Percentiles rank a stretch among this genome's conserved stretches.
phyloP scores from a whole-genome alignment of 352 stramenopile genomes.

The Pythium grandisporangium region DNA sequence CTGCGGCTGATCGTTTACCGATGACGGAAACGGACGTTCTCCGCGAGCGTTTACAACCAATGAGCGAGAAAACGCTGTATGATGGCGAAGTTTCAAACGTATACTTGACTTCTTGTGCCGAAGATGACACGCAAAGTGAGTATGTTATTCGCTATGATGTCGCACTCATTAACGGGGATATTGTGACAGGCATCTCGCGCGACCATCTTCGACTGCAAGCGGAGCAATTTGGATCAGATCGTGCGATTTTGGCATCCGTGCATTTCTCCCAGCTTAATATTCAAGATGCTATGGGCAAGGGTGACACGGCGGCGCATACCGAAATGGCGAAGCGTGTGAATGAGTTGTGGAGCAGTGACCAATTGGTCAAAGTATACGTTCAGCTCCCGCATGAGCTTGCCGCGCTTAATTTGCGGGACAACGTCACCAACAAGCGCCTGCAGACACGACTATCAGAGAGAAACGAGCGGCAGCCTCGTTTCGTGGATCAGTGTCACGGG shows the following conservation, averaged over 20 bases:
- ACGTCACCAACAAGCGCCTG: slow-evolving; percentile 25
- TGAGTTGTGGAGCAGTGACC: slow-evolving; percentile 31
- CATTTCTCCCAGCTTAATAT: slow-evolving; percentile 18
- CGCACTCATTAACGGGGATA: slow-evolving; percentile 25
- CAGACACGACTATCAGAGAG: slow-evolving; percentile 20
- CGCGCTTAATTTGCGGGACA: slow-evolving; percentile 27
- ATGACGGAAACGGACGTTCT: slow-evolving; percentile 18
- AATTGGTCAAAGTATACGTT: slow-evolving; percentile 42
- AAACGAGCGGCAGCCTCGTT: slow-evolving; percentile 26
- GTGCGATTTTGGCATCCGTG: slow-evolving; percentile 22
- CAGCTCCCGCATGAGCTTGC: slow-evolving; percentile 20
- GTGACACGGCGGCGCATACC: slow-evolving; percentile 1
- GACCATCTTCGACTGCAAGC: slow-evolving; percentile 24
- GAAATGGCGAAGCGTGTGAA: slow-evolving; percentile 13
- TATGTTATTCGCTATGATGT: slow-evolving; percentile 28
- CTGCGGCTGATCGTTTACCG: slow-evolving; percentile 18
- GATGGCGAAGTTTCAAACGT: slow-evolving; percentile 18
- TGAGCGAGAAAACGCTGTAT: slow-evolving; percentile 17
- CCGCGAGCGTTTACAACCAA: slow-evolving; percentile 20
- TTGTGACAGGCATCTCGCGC: slow-evolving; percentile 18
- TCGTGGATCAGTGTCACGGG: slow-evolving; percentile 54
- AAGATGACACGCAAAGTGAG: background rate
- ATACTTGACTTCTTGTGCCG: slow-evolving; percentile 6
- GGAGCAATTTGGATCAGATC: slow-evolving; percentile 31
- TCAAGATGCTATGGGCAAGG: slow-evolving; percentile 3